Conservation (phyloP, 2,329 filamentous ascomycete species). For the Talaromyces rugulosus region DNA sequence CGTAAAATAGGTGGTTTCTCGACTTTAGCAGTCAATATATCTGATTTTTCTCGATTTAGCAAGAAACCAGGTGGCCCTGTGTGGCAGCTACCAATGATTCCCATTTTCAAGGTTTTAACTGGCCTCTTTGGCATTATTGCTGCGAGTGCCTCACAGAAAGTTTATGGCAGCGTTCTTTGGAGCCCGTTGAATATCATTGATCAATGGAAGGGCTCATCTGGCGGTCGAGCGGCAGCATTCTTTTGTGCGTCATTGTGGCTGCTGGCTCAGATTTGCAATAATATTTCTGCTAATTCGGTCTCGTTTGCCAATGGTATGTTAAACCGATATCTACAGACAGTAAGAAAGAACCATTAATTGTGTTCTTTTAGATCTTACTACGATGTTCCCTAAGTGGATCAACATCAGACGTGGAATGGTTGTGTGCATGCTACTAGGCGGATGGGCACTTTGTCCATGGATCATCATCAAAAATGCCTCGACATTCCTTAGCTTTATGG, state of each 20-base stretch:
- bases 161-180: constrained; percentile 9
- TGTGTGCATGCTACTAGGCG: constrained; percentile 7
- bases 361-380: constrained; percentile 4
- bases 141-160: constrained; percentile 7
- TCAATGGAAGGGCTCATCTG: constrained; percentile 8
- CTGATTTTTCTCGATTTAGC: constrained; percentile 34
- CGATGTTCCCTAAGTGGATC: constrained; percentile 10
- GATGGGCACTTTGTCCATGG: constrained; percentile 10
- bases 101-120: constrained; percentile 42
- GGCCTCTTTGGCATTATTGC: constrained; percentile 31
- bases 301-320: constrained; percentile 10
- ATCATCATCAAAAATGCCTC: constrained; percentile 7
- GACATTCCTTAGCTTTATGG: constrained; percentile 11
- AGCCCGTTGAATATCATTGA: constrained; percentile 6
- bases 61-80: constrained; percentile 24
- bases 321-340: background rate
- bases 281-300: constrained; percentile 8
- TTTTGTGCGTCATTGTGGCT: constrained; percentile 8
- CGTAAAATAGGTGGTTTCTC: constrained; percentile 20
- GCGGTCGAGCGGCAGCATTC: constrained; percentile 8
- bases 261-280: constrained; percentile 10
- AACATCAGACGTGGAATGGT: constrained; percentile 10
- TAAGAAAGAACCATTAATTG: background rate
- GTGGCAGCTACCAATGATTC: constrained; percentile 39
- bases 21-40: constrained; percentile 33